Conservation (phyloP, 345 rosid genomes). For the Aquilaria sinensis region DNA sequence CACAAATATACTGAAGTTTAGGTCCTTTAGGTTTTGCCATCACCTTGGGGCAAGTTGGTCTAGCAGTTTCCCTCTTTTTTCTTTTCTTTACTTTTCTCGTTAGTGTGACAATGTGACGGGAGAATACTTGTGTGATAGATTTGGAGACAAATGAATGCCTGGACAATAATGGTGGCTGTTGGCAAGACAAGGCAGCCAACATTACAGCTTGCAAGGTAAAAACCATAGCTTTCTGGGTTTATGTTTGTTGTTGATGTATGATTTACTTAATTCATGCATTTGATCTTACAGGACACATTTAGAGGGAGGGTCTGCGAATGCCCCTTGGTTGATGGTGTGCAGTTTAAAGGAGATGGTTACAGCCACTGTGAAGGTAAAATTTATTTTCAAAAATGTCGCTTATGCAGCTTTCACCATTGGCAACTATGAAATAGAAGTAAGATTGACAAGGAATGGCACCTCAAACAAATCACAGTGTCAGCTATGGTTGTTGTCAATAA, state of each 20-base stretch:
- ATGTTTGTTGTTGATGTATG: not conserved
- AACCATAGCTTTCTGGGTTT: slow-evolving; percentile 6
- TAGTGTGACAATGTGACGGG: not conserved
- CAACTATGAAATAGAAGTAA: too few species aligned
- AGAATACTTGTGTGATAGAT: slow-evolving; percentile 38
- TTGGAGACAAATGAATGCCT: slow-evolving; percentile 95
- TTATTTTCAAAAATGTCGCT: not conserved
- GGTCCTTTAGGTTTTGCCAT: too few species aligned
- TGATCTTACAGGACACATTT: slow-evolving; percentile 74
- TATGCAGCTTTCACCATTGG: not conserved
- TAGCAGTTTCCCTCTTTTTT: too few species aligned
- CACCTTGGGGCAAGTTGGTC: too few species aligned
- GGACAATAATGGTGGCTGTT: slow-evolving; percentile 92
- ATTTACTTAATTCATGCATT: too few species aligned
- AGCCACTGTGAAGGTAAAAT: slow-evolving; percentile 84
- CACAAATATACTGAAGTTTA: too few species aligned
- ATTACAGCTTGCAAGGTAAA: slow-evolving; percentile 94
- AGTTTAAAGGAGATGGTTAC: slow-evolving; percentile 97
- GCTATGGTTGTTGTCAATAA: too few species aligned
- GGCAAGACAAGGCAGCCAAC: slow-evolving; percentile 78
- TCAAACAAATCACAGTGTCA: too few species aligned
- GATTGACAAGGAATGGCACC: too few species aligned
- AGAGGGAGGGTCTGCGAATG: slow-evolving; percentile 97
- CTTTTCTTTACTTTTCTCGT: too few species aligned
- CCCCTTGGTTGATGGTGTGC: slow-evolving; percentile 88